Evolutionary conservation across 768 basidiomycete species (phyloP), one percentile per base, ranked within the genome.

Genomic region (Suillus subluteus): DNA sequence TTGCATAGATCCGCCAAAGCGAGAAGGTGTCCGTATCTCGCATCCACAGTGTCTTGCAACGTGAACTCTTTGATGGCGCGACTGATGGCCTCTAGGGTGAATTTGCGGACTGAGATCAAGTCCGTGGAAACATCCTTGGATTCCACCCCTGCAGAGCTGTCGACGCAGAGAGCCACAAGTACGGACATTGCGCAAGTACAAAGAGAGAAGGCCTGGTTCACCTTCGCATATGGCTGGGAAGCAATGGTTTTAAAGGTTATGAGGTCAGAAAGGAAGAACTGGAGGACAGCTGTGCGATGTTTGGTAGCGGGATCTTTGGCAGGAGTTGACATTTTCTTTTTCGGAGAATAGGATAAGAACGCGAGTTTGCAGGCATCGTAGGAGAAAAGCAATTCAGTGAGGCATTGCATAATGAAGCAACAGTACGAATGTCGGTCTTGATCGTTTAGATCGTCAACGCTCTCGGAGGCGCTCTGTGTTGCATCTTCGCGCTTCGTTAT

Each of bases 361-460:
- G 91, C 89, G 32, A 89, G 75, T 77, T 99, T 99, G 87, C 95
- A 96, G 7, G 88, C 77, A 70, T 95, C 91, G 72, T 99, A 99
- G 15, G 95, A 98, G 67, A 97, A 94, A 15, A 98, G 79, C 12
- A 99, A 81, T 79, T 99, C 98, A 3, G 95, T 94, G 56, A 98
- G 82, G 70, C 89, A 91, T 74, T 96, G 93, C 91, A 96, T 94
- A 68, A 95, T 79, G 84, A 96, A 95, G 73, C 90, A 92, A 18
- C 86, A 82, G 72, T 92, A 93, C 78, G 79, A 82, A 64, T 80
- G 79, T 23, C 73, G 76, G 35, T 79, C 72, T 65, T 71, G 72
- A 56, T 73, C 71, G 59, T 65, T 67, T 64, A 65, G 43, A 13
- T 43, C 46, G 41, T 69, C 76, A 58, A 66, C 74, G 15, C 30